Evolutionary conservation across 305 asterid species (phyloP).

Genomic region (Fraxinus paxiana): DNA sequence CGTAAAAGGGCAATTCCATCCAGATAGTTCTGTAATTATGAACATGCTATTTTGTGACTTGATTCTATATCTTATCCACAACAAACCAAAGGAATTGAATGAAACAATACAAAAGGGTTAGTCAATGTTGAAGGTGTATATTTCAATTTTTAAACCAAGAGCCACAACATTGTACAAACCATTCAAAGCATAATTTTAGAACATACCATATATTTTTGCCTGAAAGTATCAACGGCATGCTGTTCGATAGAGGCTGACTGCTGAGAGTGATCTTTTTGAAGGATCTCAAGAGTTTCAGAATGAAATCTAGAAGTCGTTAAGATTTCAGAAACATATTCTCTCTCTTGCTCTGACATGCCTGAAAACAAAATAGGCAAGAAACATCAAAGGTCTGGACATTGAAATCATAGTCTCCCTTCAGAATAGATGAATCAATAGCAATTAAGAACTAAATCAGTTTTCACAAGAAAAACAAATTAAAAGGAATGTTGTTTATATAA

Average conservation of each 20-base stretch:
- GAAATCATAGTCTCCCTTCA: not conserved
- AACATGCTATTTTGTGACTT: not conserved
- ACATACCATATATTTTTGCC: slow-evolving; percentile 29
- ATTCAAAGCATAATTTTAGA: not conserved
- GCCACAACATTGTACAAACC: not conserved
- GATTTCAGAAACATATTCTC: slow-evolving; percentile 44
- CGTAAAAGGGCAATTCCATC: not conserved
- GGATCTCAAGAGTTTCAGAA: slow-evolving; percentile 46
- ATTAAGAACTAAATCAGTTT: not conserved
- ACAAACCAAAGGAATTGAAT: not conserved
- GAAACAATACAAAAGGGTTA: not conserved
- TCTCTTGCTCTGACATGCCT: slow-evolving; percentile 64
- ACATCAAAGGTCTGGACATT: not conserved
- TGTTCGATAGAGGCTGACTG: slow-evolving; percentile 46
- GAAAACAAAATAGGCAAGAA: slow-evolving; percentile 17
- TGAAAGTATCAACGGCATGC: slow-evolving; percentile 38
- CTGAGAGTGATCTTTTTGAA: slow-evolving; percentile 49
- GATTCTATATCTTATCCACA: not conserved
- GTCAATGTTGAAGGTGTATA: not conserved
- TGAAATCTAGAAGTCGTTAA: slow-evolving; percentile 48
- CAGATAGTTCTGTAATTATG: not conserved
- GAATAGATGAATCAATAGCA: not conserved
- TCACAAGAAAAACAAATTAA: not conserved
- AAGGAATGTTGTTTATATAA: not conserved
- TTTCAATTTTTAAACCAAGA: not conserved